These are phyloP conservation scores for Bacidia rubella DNA, from an alignment of 495 filamentous ascomycete genomes.

Conservation along the genomic window DNA sequence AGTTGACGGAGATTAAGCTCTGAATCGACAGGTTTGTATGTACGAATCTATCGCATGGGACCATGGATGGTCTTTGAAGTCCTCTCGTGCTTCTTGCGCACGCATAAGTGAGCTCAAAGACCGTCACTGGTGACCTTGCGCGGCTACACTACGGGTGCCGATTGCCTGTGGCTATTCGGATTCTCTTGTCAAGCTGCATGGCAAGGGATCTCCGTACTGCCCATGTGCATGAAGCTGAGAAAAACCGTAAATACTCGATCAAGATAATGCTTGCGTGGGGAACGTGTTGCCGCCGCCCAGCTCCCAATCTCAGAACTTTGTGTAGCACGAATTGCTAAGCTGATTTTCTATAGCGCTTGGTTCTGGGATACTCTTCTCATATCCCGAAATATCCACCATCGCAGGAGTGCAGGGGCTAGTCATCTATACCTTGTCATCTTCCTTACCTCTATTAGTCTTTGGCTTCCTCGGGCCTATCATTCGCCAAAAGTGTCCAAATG, in stretches of 20 bases:
- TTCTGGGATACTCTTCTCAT: slow-evolving; percentile 64
- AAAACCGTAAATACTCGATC: slow-evolving; percentile 85
- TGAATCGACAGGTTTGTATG: slow-evolving; percentile 33
- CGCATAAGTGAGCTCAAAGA: slow-evolving; percentile 10
- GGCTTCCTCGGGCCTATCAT: slow-evolving; percentile 58
- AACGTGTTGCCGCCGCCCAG: slow-evolving; percentile 69
- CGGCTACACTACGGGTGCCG: slow-evolving; percentile 81
- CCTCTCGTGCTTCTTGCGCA: background rate
- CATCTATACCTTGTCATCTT: slow-evolving; percentile 54
- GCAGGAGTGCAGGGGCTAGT: slow-evolving; percentile 60
- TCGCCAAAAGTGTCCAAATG: slow-evolving; percentile 56
- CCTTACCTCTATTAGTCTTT: slow-evolving; percentile 54
- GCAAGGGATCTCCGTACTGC: background rate
- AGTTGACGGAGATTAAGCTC: background rate
- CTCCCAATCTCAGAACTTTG: slow-evolving; percentile 9
- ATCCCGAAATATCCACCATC: slow-evolving; percentile 68
- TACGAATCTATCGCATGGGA: slow-evolving; percentile 15
- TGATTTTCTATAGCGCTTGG: slow-evolving; percentile 46
- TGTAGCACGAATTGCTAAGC: slow-evolving; percentile 22
- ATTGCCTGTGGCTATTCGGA: slow-evolving; percentile 25
- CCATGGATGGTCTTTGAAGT: background rate
- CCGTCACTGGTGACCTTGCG: slow-evolving; percentile 22
- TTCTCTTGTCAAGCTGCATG: background rate
- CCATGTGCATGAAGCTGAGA: slow-evolving; percentile 62
- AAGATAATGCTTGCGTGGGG: slow-evolving; percentile 93